A percentile compares a stretch with the other conserved stretches of the same genome.
These are phyloP conservation scores for Mikania micrantha DNA, from an alignment of 129 eudicot genomes.

Conservation along the genomic window DNA sequence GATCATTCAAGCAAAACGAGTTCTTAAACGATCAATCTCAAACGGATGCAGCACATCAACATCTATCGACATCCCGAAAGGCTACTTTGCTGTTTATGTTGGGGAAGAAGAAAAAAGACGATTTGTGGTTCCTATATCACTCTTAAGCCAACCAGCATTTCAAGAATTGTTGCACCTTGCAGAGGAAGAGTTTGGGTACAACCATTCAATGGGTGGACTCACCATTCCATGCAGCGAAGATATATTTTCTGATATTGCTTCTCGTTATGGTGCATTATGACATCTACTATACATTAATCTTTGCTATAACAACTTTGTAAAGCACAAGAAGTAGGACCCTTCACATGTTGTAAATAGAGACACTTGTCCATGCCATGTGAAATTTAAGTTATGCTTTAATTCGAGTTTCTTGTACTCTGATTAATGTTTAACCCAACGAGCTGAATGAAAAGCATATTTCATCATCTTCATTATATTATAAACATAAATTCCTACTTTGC, in stretches of 20 bases:
- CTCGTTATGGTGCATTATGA: neutral
- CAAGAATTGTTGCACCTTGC: no score
- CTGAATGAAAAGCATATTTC: neutral
- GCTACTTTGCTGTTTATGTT: neutral
- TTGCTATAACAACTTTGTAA: neutral
- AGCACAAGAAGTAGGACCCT: neutral
- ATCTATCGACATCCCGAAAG: neutral
- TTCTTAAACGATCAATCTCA: no score
- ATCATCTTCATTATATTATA: neutral
- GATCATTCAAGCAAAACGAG: no score
- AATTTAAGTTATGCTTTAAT: no score
- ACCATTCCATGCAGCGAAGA: neutral
- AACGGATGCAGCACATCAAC: neutral
- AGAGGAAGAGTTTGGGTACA: no score
- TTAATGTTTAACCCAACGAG: neutral
- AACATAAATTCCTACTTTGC: neutral
- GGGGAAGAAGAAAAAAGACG: no score
- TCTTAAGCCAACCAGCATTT: neutral
- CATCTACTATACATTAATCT: neutral
- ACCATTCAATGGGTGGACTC: neutral
- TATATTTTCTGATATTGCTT: neutral
- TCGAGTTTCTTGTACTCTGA: no score
- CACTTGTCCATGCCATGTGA: neutral
- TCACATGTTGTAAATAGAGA: no score
- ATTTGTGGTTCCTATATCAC: no score